phyloP scores from a whole-genome alignment of 257 asterid species.

The Solanum peruvianum region DNA sequence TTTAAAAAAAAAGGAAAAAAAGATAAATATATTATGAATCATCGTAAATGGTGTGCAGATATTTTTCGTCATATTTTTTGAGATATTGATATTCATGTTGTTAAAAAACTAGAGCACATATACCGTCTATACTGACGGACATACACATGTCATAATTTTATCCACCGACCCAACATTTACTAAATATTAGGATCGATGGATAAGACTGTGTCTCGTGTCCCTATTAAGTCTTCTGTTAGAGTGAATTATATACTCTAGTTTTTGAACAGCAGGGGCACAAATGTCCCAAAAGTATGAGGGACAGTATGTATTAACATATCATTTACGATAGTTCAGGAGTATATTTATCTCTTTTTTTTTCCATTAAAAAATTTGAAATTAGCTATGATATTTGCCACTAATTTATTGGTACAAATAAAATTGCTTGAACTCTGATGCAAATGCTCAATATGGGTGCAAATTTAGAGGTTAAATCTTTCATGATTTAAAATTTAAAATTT shows the following conservation, averaged over 20 bases:
- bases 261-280: too few species aligned
- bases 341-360: neutral
- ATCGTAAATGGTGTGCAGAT: accelerated
- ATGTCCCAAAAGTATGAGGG: too few species aligned
- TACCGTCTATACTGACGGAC: neutral
- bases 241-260: too few species aligned
- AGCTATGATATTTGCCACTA: neutral
- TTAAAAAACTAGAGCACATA: too few species aligned
- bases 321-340: too few species aligned
- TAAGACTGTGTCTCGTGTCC: neutral
- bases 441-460: neutral
- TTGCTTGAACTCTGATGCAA: neutral
- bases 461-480: too few species aligned
- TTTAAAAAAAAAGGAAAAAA: too few species aligned
- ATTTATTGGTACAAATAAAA: neutral
- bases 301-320: too few species aligned
- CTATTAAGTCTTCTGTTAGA: too few species aligned
- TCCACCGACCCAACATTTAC: neutral
- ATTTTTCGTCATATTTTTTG: too few species aligned
- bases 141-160: neutral
- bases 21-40: accelerated
- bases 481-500: neutral
- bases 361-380: neutral
- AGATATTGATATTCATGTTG: accelerated
- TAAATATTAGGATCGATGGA: too few species aligned